These are phyloP conservation scores for Globisporangium paroecandrum DNA, from an alignment of 352 stramenopile genomes.

Conservation along the genomic window DNA sequence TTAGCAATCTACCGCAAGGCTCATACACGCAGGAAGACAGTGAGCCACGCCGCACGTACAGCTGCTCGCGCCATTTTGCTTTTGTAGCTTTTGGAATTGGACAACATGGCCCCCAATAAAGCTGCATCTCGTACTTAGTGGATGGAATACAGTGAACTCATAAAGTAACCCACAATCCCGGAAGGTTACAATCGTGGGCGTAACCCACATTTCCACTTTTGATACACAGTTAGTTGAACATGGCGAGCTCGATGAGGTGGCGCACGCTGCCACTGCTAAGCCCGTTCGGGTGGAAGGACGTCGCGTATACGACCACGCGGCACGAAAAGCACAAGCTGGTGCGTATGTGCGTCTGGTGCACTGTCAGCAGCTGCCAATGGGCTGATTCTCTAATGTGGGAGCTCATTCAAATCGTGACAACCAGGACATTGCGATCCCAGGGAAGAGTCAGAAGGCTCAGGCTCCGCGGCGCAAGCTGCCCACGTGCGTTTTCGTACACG, in stretches of 20 bases:
- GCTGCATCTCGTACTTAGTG: slow-evolving; percentile 1
- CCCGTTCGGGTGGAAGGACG: slow-evolving; percentile 62
- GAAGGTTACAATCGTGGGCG: neutral
- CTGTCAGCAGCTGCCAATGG: neutral
- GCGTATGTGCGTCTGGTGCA: neutral
- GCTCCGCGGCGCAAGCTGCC: slow-evolving; percentile 34
- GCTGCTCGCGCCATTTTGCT: slow-evolving; percentile 28
- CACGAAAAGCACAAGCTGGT: slow-evolving; percentile 56
- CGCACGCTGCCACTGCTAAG: slow-evolving; percentile 29
- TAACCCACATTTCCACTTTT: neutral
- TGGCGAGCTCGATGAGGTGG: slow-evolving; percentile 9
- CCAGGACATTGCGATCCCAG: slow-evolving; percentile 66
- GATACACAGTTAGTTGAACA: slow-evolving; percentile 12
- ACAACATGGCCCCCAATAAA: neutral
- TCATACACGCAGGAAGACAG: neutral
- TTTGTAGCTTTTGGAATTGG: slow-evolving; percentile 7
- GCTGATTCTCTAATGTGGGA: neutral
- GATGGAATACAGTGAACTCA: neutral
- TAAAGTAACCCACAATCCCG: neutral
- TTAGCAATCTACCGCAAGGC: neutral
- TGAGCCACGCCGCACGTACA: slow-evolving; percentile 11
- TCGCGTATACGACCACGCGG: slow-evolving; percentile 43
- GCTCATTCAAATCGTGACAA: neutral
- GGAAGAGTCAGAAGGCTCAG: slow-evolving; percentile 13
- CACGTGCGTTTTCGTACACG: slow-evolving; percentile 80